Conservation (phyloP, 257 asterid species). For the Sherardia arvensis region DNA sequence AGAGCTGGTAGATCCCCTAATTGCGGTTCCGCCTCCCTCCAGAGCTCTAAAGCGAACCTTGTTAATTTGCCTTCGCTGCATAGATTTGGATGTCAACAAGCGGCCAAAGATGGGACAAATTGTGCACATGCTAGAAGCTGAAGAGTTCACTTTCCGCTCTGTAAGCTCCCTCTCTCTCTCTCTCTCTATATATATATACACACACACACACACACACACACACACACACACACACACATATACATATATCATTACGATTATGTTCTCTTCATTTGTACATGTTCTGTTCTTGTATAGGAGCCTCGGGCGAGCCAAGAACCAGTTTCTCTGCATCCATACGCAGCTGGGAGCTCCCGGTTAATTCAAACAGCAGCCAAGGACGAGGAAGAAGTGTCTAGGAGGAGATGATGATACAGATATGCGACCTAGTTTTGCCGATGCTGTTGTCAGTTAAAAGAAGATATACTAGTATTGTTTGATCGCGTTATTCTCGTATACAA, state of each 20-base stretch:
- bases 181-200: too few species aligned
- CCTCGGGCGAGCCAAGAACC: conserved; percentile 49
- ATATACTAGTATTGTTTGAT: background rate
- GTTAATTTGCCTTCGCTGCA: conserved; percentile 80
- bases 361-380: conserved; percentile 26
- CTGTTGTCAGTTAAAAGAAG: conserved; percentile 9
- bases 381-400: conserved; percentile 31
- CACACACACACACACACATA: too few species aligned
- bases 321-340: conserved; percentile 31
- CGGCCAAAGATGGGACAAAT: conserved; percentile 99
- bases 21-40: conserved; percentile 60
- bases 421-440: conserved; percentile 26
- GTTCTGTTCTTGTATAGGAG: conserved; percentile 44
- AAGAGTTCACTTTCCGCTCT: conserved; percentile 66
- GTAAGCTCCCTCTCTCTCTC: conserved; percentile 31
- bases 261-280: background rate
- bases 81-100: conserved; percentile 78
- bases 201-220: too few species aligned
- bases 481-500: background rate
- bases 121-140: conserved; percentile 97
- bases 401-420: conserved; percentile 37
- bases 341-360: conserved; percentile 21
- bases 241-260: too few species aligned
- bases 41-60: conserved; percentile 74
- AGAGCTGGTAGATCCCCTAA: conserved; percentile 70